Conservation (phyloP, 139 green algal species). For the Chlamydomonas schloesseri region DNA sequence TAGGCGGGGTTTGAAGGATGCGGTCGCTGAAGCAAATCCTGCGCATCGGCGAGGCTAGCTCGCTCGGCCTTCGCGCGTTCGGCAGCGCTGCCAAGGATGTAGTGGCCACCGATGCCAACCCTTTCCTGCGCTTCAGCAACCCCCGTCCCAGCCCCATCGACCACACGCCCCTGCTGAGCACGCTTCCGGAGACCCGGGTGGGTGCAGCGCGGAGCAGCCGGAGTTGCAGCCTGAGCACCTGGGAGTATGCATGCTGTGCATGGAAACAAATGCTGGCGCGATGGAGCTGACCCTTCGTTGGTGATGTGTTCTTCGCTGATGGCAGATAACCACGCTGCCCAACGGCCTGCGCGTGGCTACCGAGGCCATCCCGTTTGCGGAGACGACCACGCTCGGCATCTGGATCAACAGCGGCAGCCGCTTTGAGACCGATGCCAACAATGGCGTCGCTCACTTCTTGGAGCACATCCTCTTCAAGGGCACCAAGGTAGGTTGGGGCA, state of each 20-base stretch:
- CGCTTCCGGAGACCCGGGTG: conserved; percentile 90
- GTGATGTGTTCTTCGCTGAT: background rate
- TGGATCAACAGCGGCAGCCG: conserved; percentile 98
- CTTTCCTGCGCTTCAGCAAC: conserved; percentile 86
- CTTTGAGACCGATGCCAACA: conserved; percentile 93
- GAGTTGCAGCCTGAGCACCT: background rate
- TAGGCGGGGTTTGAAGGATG: conserved; percentile 24
- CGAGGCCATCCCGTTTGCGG: conserved; percentile 86
- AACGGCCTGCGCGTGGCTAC: conserved; percentile 96
- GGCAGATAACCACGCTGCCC: conserved; percentile 91
- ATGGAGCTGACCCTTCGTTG: background rate
- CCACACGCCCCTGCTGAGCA: conserved; percentile 74
- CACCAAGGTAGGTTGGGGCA: conserved; percentile 76
- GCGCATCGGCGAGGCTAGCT: conserved; percentile 5
- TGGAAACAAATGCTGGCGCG: background rate
- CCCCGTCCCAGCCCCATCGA: conserved; percentile 75
- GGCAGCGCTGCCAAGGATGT: conserved; percentile 49
- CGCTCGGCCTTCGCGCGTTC: conserved; percentile 29
- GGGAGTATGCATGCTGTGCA: background rate
- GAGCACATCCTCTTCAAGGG: conserved; percentile 99
- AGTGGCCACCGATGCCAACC: conserved; percentile 48
- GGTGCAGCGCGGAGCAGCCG: background rate
- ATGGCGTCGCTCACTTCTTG: conserved; percentile 98
- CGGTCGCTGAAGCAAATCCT: conserved; percentile 25
- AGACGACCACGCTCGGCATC: conserved; percentile 95